phyloP scores from a whole-genome alignment of 208 protist genomes.

The Angomonas desouzai region DNA sequence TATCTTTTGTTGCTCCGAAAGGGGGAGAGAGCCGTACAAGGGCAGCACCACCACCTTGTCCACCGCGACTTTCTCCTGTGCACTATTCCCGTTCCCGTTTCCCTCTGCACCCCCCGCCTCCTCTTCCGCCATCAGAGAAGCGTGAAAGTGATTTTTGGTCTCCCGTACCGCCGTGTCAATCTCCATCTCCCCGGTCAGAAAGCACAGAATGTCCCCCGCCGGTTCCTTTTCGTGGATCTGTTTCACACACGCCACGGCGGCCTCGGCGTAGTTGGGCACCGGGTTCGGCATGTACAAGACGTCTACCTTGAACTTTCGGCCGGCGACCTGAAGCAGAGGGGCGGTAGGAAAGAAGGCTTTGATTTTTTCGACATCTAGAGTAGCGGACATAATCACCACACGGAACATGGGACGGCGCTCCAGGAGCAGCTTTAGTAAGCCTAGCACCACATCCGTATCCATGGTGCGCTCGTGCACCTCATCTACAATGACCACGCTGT shows the following conservation, averaged over 20 bases:
- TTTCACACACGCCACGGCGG: constrained; percentile 53
- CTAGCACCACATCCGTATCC: constrained; percentile 98
- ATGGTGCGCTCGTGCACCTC: constrained; percentile 99
- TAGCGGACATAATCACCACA: constrained; percentile 97
- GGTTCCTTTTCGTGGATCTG: constrained; percentile 70
- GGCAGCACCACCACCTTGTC: constrained; percentile 51
- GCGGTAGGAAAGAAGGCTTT: constrained; percentile 95
- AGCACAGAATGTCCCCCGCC: constrained; percentile 82
- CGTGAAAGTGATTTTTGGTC: constrained; percentile 23
- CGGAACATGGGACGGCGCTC: constrained; percentile 63
- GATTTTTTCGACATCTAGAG: constrained; percentile 97
- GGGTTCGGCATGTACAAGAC: constrained; percentile 74
- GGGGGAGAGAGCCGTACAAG: constrained; percentile 73
- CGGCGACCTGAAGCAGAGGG: constrained; percentile 96
- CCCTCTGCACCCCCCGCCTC: not conserved
- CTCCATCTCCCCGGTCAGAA: constrained; percentile 87
- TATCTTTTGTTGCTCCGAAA: constrained; percentile 75
- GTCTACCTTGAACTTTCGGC: constrained; percentile 91
- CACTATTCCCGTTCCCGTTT: not conserved
- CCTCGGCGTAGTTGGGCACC: constrained; percentile 93
- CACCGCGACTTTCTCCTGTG: not conserved
- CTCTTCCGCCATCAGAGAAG: constrained; percentile 2
- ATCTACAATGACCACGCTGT: constrained; percentile 98
- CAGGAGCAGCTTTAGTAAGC: constrained; percentile 92
- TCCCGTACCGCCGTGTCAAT: constrained; percentile 61